Base-by-base conservation (phyloP, 495 filamentous ascomycete genomes). In the Amphirosellinia nigrospora region DNA sequence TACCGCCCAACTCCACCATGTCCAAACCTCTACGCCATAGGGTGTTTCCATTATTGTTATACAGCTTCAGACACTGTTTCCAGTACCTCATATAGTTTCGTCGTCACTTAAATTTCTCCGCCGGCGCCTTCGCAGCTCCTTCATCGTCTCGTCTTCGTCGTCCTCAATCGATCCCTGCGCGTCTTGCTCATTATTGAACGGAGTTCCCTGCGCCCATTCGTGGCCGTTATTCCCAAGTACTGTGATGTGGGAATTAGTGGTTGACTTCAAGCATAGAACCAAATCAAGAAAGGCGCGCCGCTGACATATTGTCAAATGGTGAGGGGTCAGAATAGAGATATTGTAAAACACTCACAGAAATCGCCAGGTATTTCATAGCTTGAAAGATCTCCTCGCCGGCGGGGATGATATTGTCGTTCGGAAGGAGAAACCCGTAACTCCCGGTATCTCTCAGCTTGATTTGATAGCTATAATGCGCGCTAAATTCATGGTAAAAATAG, bases 371-470 rank as follows among this genome's bases (percentile, higher is more conserved):
- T 71, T 93, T 85, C 45, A 97, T 82, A 0, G 94, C 92, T 58
- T 91, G 89, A 73, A 94, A 90, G 26, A 93, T 84, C 78, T 99
- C 96, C 79, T 93, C 88, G 3, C 96, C 96, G 0, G 94, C 95
- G 0, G 96, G 95, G 5, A 97, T 79, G 63, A 99, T 99, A 70
- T 97, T 86, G 67, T 94, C 91, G 41, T 87, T 89, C 0, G 96
- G 96, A 10, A 99, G 84, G 58, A 99, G 82, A 74, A 98, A 99
- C 0, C 96, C 96, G 78, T 98, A 98, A 79, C 89, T 96, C 3
- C 96, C 96, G 0, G 93, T 97, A 81, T 99, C 96, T 43, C 96
- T 86, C 28, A 99, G 83, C 79, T 98, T 98, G 78, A 99, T 92
- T 82, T 98, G 96, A 75, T 96, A 99, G 32, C 93, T 89, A 75